phyloP scores from a whole-genome alignment of 2,329 filamentous ascomycete species.

The Orbilia quercus region DNA sequence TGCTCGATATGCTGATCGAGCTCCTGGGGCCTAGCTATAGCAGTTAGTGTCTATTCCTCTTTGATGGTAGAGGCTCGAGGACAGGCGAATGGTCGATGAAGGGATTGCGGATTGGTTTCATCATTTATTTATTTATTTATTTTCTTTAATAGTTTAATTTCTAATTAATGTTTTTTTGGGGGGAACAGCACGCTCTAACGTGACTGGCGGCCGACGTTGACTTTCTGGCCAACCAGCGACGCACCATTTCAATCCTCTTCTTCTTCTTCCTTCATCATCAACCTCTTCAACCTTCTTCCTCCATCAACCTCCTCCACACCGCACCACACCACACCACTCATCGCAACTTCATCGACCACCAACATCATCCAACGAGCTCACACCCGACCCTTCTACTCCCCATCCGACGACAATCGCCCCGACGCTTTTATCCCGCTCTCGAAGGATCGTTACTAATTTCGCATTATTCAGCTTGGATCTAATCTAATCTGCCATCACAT shows the following conservation, averaged over 20 bases:
- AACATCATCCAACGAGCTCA: conserved; percentile 7
- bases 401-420: conserved; percentile 10
- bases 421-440: not conserved
- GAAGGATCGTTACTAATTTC: no score
- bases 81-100: conserved; percentile 20
- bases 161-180: conserved; percentile 26
- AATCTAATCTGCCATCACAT: conserved; percentile 40
- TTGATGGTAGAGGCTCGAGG: conserved; percentile 3
- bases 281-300: not conserved
- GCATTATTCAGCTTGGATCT: conserved; percentile 10
- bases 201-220: not conserved
- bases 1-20: conserved; percentile 21
- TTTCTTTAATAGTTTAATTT: conserved; percentile 20
- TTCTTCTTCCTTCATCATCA: conserved; percentile 18
- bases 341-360: not conserved
- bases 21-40: conserved; percentile 27
- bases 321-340: not conserved
- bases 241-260: conserved; percentile 36
- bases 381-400: conserved; percentile 25
- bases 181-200: conserved; percentile 19
- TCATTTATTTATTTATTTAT: conserved; percentile 9
- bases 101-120: conserved; percentile 9
- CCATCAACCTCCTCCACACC: not conserved
- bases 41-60: conserved; percentile 16
- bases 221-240: conserved; percentile 34